Evolutionary conservation across 2,329 filamentous ascomycete genomes (phyloP).

Genomic region (Microdochium nivale): DNA sequence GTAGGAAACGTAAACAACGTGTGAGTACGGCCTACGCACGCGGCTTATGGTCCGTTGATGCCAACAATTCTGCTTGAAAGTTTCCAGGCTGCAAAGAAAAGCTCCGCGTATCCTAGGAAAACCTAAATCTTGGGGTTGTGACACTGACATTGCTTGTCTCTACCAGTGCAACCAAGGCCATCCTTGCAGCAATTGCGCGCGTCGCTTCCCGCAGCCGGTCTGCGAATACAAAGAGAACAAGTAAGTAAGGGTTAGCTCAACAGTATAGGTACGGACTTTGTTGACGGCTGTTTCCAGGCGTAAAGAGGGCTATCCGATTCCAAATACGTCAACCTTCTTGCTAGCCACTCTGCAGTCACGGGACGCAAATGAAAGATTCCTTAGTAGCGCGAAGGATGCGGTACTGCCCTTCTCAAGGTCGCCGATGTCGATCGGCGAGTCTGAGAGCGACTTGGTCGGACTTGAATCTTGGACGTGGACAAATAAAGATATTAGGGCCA

Average conservation of each 20-base stretch:
- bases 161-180: slow-evolving; percentile 43
- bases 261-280: background rate
- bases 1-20: slow-evolving; percentile 43
- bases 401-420: background rate
- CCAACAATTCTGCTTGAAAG: no score
- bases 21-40: slow-evolving; percentile 17
- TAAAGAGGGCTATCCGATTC: background rate
- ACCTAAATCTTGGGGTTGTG: no score
- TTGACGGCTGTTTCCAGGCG: slow-evolving; percentile 6
- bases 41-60: background rate
- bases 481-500: slow-evolving; percentile 11
- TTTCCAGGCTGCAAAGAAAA: background rate
- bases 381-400: background rate
- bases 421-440: background rate
- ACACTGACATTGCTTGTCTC: background rate
- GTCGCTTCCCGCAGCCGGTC: slow-evolving; percentile 40
- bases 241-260: slow-evolving; percentile 10
- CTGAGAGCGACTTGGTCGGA: slow-evolving; percentile 5
- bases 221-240: slow-evolving; percentile 34
- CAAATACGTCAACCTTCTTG: background rate
- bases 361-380: background rate
- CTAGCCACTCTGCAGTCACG: background rate
- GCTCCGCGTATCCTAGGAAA: background rate
- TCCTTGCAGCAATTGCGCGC: slow-evolving; percentile 43
- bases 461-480: slow-evolving; percentile 12